Percentiles rank a stretch among this genome's conserved stretches.
Conservation (phyloP, 768 basidiomycete species). For the Kwoniella mangroviensis region DNA sequence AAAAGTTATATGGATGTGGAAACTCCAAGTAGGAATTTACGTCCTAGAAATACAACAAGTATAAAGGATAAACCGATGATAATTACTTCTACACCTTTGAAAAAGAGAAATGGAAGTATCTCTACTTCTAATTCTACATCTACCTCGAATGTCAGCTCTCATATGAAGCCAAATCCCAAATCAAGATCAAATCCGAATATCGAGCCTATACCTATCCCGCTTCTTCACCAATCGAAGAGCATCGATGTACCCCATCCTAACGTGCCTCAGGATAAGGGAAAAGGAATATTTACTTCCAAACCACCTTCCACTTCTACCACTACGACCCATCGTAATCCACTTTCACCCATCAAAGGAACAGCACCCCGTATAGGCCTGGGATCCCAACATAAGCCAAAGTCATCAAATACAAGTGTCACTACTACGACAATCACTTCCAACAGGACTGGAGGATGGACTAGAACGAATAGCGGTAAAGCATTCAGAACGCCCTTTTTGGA, state of each 20-base stretch:
- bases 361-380: constrained; percentile 22
- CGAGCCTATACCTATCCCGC: neutral
- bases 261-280: neutral
- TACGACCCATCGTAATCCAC: neutral
- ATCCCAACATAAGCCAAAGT: constrained; percentile 14
- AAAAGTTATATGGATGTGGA: neutral
- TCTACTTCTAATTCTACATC: neutral
- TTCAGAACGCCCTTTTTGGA: constrained; percentile 18
- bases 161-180: neutral
- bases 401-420: too few relatives aligned
- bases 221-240: neutral
- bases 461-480: constrained; percentile 16
- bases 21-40: constrained; percentile 13
- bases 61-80: neutral
- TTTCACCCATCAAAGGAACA: constrained; percentile 20
- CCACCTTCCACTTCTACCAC: neutral
- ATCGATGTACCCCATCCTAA: neutral
- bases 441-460: constrained; percentile 6
- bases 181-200: neutral
- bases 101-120: neutral
- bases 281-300: neutral
- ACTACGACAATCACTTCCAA: constrained; percentile 6
- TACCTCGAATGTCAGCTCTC: neutral
- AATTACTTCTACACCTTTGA: constrained; percentile 9
- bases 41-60: constrained; percentile 4